Conservation (phyloP, 1,284 basidiomycete species). For the Moesziomyces globuligerus region DNA sequence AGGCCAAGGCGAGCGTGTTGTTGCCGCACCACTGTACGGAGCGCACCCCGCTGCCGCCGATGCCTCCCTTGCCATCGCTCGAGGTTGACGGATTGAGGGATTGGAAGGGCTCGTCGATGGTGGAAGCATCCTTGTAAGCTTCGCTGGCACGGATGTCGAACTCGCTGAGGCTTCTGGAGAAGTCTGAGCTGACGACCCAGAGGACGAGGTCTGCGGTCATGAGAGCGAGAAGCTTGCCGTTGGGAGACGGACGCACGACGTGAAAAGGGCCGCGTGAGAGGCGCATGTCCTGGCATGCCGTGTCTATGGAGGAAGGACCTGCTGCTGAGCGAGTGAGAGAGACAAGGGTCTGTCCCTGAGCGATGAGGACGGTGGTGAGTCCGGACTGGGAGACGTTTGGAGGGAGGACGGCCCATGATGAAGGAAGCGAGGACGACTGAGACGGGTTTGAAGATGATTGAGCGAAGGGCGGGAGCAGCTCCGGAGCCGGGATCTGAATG, state of each 20-base stretch:
- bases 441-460: slow-evolving; percentile 5
- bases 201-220: slow-evolving; percentile 79
- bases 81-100: slow-evolving; percentile 7
- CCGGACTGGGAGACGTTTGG: slow-evolving; percentile 34
- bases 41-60: slow-evolving; percentile 54
- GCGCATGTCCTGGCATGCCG: slow-evolving; percentile 68
- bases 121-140: slow-evolving; percentile 39
- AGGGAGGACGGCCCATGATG: slow-evolving; percentile 48
- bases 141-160: slow-evolving; percentile 70
- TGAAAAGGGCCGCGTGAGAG: slow-evolving; percentile 87
- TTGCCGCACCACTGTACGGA: slow-evolving; percentile 91
- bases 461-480: slow-evolving; percentile 31
- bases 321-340: slow-evolving; percentile 41
- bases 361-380: slow-evolving; percentile 40
- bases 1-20: slow-evolving; percentile 89
- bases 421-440: slow-evolving; percentile 7
- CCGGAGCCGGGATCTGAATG: slow-evolving; percentile 8
- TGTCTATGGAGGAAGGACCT: slow-evolving; percentile 41
- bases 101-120: slow-evolving; percentile 33
- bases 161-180: slow-evolving; percentile 86
- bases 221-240: slow-evolving; percentile 89
- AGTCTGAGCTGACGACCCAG: slow-evolving; percentile 93
- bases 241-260: slow-evolving; percentile 86
- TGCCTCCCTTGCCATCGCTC: slow-evolving; percentile 28
- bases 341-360: slow-evolving; percentile 34